A percentile compares a stretch with the other conserved stretches of the same genome.
Conservation (phyloP, 495 filamentous ascomycete genomes). For the Aspergillus haitiensis region DNA sequence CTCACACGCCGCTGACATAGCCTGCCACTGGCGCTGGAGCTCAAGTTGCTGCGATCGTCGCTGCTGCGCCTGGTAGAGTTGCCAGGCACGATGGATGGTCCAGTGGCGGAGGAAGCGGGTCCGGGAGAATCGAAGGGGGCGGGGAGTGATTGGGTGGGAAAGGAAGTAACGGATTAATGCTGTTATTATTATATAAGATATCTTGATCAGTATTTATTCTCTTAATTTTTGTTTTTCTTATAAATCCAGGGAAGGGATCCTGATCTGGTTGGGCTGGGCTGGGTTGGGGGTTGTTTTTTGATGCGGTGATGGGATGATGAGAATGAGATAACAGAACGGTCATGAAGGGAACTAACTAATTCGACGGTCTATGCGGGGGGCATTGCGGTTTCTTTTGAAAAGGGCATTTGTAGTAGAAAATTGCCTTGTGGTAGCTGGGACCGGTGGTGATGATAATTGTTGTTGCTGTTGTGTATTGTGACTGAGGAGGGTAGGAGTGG, state of each 20-base stretch:
- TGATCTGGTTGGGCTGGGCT: conserved; percentile 12
- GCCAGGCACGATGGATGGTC: conserved; percentile 97
- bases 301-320: too few species aligned
- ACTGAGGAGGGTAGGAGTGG: conserved; percentile 15
- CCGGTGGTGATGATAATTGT: conserved; percentile 4
- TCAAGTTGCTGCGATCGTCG: conserved; percentile 59
- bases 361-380: conserved; percentile 35
- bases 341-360: conserved; percentile 56
- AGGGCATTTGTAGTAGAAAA: conserved; percentile 49
- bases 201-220: neutral
- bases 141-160: conserved; percentile 62
- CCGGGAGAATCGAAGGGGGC: conserved; percentile 81
- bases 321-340: too few species aligned
- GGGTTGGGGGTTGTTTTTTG: neutral
- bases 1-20: conserved; percentile 78
- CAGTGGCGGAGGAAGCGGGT: conserved; percentile 91
- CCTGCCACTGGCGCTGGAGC: conserved; percentile 73
- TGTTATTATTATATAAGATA: conserved; percentile 6
- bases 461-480: conserved; percentile 29
- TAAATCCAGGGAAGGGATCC: neutral
- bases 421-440: too few species aligned
- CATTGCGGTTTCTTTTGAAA: conserved; percentile 34
- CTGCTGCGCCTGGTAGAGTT: conserved; percentile 65
- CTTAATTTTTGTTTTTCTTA: neutral
- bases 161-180: conserved; percentile 67